Evolutionary conservation across 768 basidiomycete genomes (phyloP).

Genomic region (Mycena filopes): DNA sequence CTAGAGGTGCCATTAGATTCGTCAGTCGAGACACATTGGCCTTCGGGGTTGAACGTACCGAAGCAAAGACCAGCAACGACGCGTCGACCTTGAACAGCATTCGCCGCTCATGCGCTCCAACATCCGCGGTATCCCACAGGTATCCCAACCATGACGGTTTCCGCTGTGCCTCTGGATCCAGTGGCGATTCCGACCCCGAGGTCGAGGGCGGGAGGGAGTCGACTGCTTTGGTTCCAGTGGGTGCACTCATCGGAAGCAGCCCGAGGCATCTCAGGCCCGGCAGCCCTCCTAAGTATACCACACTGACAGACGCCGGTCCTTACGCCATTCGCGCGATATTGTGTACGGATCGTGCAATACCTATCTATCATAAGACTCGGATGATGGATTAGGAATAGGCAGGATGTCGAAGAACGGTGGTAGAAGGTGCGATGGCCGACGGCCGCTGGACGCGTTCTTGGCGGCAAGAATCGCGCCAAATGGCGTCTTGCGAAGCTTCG

Average conservation of each 20-base stretch:
- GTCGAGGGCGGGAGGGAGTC: no score
- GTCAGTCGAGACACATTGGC: no score
- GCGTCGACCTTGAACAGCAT: conserved; percentile 36
- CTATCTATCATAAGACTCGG: conserved; percentile 7
- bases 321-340: conserved; percentile 28
- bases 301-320: conserved; percentile 6
- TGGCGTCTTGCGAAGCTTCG: conserved; percentile 2
- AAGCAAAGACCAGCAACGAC: conserved; percentile 33
- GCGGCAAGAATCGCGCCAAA: conserved; percentile 17
- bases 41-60: conserved; percentile 20
- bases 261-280: not conserved
- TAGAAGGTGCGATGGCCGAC: not conserved
- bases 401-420: not conserved
- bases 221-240: conserved; percentile 1
- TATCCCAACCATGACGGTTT: conserved; percentile 32
- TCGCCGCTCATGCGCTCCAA: conserved; percentile 24
- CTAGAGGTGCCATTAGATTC: no score
- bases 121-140: conserved; percentile 36
- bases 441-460: not conserved
- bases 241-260: not conserved
- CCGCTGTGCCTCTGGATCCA: conserved; percentile 2
- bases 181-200: not conserved
- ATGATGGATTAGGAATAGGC: not conserved
- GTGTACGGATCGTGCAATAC: conserved; percentile 23
- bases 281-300: not conserved